These are phyloP conservation scores for Ogataea angusta DNA, from an alignment of 805 yeast species.

Conservation along the genomic window DNA sequence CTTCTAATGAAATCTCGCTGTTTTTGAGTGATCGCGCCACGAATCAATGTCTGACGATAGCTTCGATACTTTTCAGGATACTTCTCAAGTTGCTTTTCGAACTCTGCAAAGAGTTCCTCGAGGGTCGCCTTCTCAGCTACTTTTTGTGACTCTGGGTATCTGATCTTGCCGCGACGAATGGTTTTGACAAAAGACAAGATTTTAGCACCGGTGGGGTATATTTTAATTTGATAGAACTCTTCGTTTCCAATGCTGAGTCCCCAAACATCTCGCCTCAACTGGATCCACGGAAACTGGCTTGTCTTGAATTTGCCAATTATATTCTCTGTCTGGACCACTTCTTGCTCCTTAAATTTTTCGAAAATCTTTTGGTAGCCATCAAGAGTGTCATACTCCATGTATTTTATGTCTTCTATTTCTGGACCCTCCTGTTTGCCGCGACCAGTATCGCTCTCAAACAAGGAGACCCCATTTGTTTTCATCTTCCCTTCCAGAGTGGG, in stretches of 20 bases:
- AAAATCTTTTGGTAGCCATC: constrained; percentile 29
- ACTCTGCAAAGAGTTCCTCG: constrained; percentile 17
- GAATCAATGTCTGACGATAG: constrained; percentile 3
- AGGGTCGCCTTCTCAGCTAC: constrained; percentile 14
- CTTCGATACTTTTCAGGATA: neutral
- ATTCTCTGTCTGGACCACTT: constrained; percentile 9
- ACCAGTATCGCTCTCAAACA: constrained; percentile 14
- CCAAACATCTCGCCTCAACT: constrained; percentile 21
- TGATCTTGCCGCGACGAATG: constrained; percentile 11
- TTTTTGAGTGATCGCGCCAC: constrained; percentile 21
- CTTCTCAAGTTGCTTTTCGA: constrained; percentile 12
- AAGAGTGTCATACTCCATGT: constrained; percentile 28
- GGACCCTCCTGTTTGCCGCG: neutral
- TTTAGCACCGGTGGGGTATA: constrained; percentile 10
- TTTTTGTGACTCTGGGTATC: constrained; percentile 14
- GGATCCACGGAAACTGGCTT: constrained; percentile 21
- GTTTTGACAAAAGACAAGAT: constrained; percentile 13
- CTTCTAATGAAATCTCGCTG: constrained; percentile 21
- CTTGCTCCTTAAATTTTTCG: constrained; percentile 15
- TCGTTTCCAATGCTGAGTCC: constrained; percentile 17
- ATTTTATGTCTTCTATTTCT: constrained; percentile 17
- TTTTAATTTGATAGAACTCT: constrained; percentile 22
- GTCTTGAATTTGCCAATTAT: constrained; percentile 11
- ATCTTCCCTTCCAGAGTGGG: constrained; percentile 25
- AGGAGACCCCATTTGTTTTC: constrained; percentile 8